Base-by-base conservation (phyloP, 345 rosid species). In the Firmiana major region DNA sequence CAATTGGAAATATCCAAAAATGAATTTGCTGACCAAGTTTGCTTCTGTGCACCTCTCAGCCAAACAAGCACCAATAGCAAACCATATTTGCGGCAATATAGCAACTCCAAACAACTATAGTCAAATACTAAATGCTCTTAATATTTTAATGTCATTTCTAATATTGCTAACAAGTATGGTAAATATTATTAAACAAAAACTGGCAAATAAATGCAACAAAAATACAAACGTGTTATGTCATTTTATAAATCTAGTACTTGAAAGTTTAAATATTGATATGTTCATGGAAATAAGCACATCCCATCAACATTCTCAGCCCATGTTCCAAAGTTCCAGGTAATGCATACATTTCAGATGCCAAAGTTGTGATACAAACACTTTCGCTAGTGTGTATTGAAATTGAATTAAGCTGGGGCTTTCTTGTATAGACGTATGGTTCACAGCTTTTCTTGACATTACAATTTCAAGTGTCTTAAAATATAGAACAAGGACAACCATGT, bases 361-460 rank as follows among this genome's bases (percentile, higher is more conserved):
- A 49, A 31, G 74, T 70, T 67, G 59, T 31, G 28, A 38, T 84
- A 84, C 87, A 85, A 36, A 84, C 85, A 60, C 85, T 84, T 68
- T 84, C 87, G 60, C 83, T 83, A 11, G 82, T 81, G 74, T 84
- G 85, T 85, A 84, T 79, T 43, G 87, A 84, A 79, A 84, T 84
- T 46, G 87, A n/a, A 68, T 81, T 82, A 71, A 84, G 75, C 42
- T 84, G 85, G 16, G 87, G 83, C 77, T 81, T 84, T 84, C 75
- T 84, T 83, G 59, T 79, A 75, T 74, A 82, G 79, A 48, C 81
- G 85, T n/a, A n/a, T n/a, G n/a, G 72, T 84, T 79, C 64, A 84
- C 85, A 5, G 87, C 76, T 82, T 84, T 84, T 75, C 87, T 84
- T 9, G 85, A 79, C 78, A 51, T 82, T 70, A 84, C 82, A 74